A percentile compares a stretch with the other conserved stretches of the same genome.
These are phyloP conservation scores for Daphne laureola DNA, from an alignment of 441 rosid species.

Conservation along the genomic window DNA sequence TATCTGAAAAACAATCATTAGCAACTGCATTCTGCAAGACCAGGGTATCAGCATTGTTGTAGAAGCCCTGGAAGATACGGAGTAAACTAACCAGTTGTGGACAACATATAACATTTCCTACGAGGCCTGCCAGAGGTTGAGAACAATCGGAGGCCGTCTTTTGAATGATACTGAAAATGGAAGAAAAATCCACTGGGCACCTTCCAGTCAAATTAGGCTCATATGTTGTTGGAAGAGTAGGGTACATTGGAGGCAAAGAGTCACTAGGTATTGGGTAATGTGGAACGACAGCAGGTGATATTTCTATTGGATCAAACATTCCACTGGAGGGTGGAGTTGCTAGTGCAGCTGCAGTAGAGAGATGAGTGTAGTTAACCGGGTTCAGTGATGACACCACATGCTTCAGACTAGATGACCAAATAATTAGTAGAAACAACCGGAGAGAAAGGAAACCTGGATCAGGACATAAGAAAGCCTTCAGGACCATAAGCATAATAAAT, in stretches of 20 bases:
- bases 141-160: conserved; percentile 88
- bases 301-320: conserved; percentile 77
- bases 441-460: conserved; percentile 55
- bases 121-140: conserved; percentile 66
- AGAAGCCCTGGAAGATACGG: conserved; percentile 73
- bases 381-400: conserved; percentile 44
- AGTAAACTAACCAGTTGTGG: conserved; percentile 86
- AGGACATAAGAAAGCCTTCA: conserved; percentile 22
- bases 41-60: conserved; percentile 56
- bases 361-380: conserved; percentile 32
- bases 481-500: conserved; percentile 13
- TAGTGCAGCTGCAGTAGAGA: conserved; percentile 42
- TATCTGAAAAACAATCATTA: conserved; percentile 92
- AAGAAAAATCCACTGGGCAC: conserved; percentile 84
- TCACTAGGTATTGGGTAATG: conserved; percentile 45
- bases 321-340: conserved; percentile 66
- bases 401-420: conserved; percentile 63
- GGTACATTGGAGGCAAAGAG: conserved; percentile 76
- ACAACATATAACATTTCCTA: conserved; percentile 90
- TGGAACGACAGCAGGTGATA: conserved; percentile 83
- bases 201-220: conserved; percentile 84
- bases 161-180: conserved; percentile 47
- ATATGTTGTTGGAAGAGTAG: conserved; percentile 68
- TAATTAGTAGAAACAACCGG: conserved; percentile 42
- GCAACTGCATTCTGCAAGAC: conserved; percentile 63